Evolutionary conservation across 495 filamentous ascomycete genomes (phyloP).

Genomic region (Astrocystis sublimbata): DNA sequence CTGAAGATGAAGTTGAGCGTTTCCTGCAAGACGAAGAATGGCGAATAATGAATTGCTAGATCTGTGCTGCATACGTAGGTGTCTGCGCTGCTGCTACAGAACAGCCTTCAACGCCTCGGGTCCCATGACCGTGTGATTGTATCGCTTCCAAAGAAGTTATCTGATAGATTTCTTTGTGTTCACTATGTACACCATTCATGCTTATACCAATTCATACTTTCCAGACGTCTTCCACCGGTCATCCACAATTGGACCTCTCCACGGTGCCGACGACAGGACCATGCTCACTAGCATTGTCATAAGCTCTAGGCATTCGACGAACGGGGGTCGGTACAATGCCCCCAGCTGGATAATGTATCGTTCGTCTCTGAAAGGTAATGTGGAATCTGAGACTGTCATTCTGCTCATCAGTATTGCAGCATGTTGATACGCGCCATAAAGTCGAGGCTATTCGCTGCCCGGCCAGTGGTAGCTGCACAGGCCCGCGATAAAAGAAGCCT

Average conservation of each 20-base stretch:
- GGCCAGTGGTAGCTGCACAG: too few species aligned
- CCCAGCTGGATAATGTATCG: too few species aligned
- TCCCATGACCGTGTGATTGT: slow-evolving; percentile 39
- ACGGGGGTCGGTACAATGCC: too few species aligned
- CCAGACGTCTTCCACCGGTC: neutral
- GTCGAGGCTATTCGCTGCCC: too few species aligned
- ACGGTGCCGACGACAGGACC: neutral
- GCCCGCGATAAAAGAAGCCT: too few species aligned
- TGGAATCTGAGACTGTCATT: too few species aligned
- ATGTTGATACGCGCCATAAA: too few species aligned
- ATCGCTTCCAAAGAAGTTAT: slow-evolving; percentile 32
- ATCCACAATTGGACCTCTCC: neutral
- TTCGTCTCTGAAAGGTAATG: too few species aligned
- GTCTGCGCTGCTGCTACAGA: neutral
- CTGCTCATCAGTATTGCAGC: too few species aligned
- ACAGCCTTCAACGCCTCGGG: slow-evolving; percentile 13
- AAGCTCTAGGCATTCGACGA: too few species aligned
- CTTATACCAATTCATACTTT: slow-evolving; percentile 21
- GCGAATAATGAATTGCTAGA: slow-evolving; percentile 1
- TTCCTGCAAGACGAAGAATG: slow-evolving; percentile 7
- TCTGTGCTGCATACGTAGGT: slow-evolving; percentile 12
- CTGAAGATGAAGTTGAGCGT: slow-evolving; percentile 11
- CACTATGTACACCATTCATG: slow-evolving; percentile 48
- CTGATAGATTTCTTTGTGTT: slow-evolving; percentile 47
- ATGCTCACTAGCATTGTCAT: too few species aligned